A percentile compares a stretch with the other conserved stretches of the same genome.
These are phyloP conservation scores for Monarda citriodora DNA, from an alignment of 305 asterid genomes.

Conservation along the genomic window DNA sequence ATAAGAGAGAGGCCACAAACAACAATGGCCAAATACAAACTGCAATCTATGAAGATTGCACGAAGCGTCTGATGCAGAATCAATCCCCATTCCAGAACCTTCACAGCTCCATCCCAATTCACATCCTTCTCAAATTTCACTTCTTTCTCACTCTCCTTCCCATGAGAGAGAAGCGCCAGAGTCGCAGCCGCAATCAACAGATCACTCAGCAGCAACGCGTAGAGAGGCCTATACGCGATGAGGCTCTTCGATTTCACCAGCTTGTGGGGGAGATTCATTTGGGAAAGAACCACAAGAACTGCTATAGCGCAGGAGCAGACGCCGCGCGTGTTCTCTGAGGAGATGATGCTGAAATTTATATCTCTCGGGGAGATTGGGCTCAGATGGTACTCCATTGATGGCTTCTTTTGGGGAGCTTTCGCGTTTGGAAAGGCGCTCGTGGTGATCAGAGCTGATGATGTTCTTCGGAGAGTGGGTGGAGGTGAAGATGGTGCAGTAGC, in stretches of 20 bases:
- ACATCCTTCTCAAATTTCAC: constrained; percentile 7
- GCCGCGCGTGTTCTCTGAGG: constrained; percentile 53
- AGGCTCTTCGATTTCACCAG: constrained; percentile 61
- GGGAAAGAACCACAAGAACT: constrained; percentile 51
- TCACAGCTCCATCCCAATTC: constrained; percentile 59
- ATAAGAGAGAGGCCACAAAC: constrained; percentile 56
- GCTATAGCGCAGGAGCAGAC: constrained; percentile 65
- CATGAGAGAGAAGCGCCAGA: constrained; percentile 26
- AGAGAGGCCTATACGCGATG: constrained; percentile 66
- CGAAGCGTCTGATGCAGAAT: constrained; percentile 65
- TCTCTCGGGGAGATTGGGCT: constrained; percentile 37
- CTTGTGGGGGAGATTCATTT: constrained; percentile 50
- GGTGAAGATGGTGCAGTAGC: neutral
- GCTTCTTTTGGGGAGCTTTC: constrained; percentile 14
- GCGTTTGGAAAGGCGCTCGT: constrained; percentile 8
- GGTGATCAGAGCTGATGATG: constrained; percentile 20
- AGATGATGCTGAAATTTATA: constrained; percentile 50
- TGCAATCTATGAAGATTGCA: constrained; percentile 66
- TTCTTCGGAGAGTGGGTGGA: neutral
- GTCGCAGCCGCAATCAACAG: constrained; percentile 45
- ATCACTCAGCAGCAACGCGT: constrained; percentile 52
- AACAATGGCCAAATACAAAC: constrained; percentile 60
- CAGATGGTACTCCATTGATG: constrained; percentile 14
- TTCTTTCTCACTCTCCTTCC: constrained; percentile 20
- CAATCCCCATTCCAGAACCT: constrained; percentile 55